Base-by-base conservation (phyloP, 495 filamentous ascomycete genomes). In the Hypoxylon intermedium region DNA sequence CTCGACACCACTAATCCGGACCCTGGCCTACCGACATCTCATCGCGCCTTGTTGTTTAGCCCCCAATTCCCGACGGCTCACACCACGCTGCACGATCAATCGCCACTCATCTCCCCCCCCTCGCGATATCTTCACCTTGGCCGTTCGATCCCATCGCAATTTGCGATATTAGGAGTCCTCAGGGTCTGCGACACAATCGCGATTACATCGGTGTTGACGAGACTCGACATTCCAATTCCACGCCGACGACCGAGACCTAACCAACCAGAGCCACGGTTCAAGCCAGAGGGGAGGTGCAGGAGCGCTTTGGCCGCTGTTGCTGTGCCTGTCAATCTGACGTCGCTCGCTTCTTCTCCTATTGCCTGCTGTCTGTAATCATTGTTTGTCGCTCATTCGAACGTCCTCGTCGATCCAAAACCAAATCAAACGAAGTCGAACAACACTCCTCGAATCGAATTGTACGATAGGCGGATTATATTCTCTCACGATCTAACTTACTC, bases 281-380 rank as follows among this genome's bases (percentile, higher is more conserved):
- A 48, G 40, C 42, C 24, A 62, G 48, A 62, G 21, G 53, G 46
- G 51, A 66, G 63, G 51, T 42, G 53, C 43, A 55, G 53, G n/a
- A 62, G 42, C 58, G 58, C 48, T 58, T 53, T 62, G 43, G 57
- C 40, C 54, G 43, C 49, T 48, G 45, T 56, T 47, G 19, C 40
- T 53, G 42, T 60, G 40, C 33, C 47, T 41, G 19, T 43, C 53
- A 53, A 61, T 53, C 58, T 53, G 48, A 59, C 54, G 58, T 63
- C 67, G 61, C 54, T 72, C 67, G 63, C 67, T 71, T 67, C 41
- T 41, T 54, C 60, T 45, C 44, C 33, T 37, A 38, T 61, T 59
- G n/a, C n/a, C n/a, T n/a, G n/a, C n/a, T n/a, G n/a, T 13, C 43
- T 52, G 46, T 62, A 30, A 33, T 37, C 38, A 3, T 51, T 28